Evolutionary conservation across 805 yeast species (phyloP), one percentile per base, ranked within the genome.

Genomic region (Pichia scutulata): DNA sequence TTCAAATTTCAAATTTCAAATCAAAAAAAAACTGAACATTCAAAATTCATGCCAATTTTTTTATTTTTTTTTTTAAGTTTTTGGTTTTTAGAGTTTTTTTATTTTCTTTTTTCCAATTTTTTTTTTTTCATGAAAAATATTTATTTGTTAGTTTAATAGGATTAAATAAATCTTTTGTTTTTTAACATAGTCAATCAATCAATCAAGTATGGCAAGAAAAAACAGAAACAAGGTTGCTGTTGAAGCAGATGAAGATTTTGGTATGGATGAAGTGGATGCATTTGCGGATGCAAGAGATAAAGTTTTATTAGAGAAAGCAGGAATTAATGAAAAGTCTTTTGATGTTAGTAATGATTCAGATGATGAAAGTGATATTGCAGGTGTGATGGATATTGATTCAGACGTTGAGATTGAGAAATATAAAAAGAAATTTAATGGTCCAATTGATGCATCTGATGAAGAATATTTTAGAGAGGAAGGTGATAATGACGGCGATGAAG

Each of bases 231-330:
- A 16, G 10, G 19, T 33, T 33, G 10, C 37, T 9, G 37, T 33
- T n/a, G 37, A 33, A n/a, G 37, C 37, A 3, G 37, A 33, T 26
- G 64, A 64, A 48, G 73, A 70, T 6, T 69, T 76, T 54, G 86
- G 80, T 1, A 61, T 77, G 28, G 80, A 81, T 62, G 90, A 84
- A 57, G 82, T 84, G 10, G 92, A 85, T 59, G 78, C 77, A 12
- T 85, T 84, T 64, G 81, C 80, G 55, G 75, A 77, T 7, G 78
- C 76, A 48, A 72, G 71, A 57, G 89, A 84, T 58, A 74, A 77
- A 59, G 61, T 81, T 12, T 58, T 82, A 44, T 66, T 82, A 37
- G 80, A 78, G 1, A 71, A 77, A 37, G 86, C 88, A 0, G 82
- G 81, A 0, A 65, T 76, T 26, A 67, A 69, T 16, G 55, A 64